Base-by-base conservation (phyloP, 768 basidiomycete species). In the Tricholoma matsutake region DNA sequence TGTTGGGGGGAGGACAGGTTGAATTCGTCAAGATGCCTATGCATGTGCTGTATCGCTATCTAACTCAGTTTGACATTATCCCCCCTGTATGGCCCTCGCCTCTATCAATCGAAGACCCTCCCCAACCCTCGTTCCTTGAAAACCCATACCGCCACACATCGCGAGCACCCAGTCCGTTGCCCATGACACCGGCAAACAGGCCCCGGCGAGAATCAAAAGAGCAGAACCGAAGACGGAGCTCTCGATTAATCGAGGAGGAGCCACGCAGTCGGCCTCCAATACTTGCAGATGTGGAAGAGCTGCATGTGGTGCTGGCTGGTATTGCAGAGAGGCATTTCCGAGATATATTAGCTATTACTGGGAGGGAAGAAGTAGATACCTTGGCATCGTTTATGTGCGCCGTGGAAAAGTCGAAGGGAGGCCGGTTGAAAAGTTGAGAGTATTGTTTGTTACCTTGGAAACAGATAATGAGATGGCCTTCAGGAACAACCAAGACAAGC, bases 321-420 rank as follows among this genome's bases (percentile, higher is more conserved):
- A 80, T 94, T 41, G 90, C 86, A 2, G 87, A 91, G 67, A 79
- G 79, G 57, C 92, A 94, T 72, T 93, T 91, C 70, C 78, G 83
- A 59, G 85, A 88, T 39, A 77, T 84, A 60, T 67, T 74, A 11
- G 73, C 81, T 16, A 77, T 80, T 25, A 78, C 72, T 62, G 78
- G 79, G 11, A 79, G 86, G 56, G 87, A 87, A 71, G 92, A 94
- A 72, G 86, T 91, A 52, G 92, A 93, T 62, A 89, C 86, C n/a
- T 76, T 93, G 41, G 88, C 89, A 18, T 83, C 86, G 31, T 92
- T 93, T 65, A 88, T 92, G 88, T 86, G 83, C 65, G 81, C 85
- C 14, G 83, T 92, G 54, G 89, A 87, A 72, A 86, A 84, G 72
- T 75, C 77, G 60, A 85, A 83, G 65, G 76, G 73, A 41, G 63